phyloP scores from a whole-genome alignment of 2,329 filamentous ascomycete species.

The Microsporum audouinii region DNA sequence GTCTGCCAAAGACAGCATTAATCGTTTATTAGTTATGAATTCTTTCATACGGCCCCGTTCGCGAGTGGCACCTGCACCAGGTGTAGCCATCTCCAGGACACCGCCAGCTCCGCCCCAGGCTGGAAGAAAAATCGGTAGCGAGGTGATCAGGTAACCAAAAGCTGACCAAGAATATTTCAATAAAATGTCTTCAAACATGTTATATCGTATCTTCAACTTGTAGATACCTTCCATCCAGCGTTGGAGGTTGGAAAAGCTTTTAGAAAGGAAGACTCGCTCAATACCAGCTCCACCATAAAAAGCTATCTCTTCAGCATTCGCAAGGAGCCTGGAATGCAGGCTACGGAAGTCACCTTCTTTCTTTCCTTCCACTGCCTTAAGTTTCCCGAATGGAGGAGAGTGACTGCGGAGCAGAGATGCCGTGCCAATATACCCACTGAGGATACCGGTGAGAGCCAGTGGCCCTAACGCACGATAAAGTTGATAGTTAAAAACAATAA shows the following conservation, averaged over 20 bases:
- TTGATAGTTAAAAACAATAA: conserved; percentile 97
- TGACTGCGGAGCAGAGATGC: conserved; percentile 78
- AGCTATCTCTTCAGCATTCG: conserved; percentile 93
- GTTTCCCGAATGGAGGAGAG: conserved; percentile 89
- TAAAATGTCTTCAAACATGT: conserved; percentile 96
- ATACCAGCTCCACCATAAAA: conserved; percentile 95
- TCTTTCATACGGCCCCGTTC: conserved; percentile 90
- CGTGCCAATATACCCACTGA: conserved; percentile 89
- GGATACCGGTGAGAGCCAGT: conserved; percentile 68
- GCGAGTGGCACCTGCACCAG: conserved; percentile 39
- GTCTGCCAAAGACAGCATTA: conserved; percentile 95
- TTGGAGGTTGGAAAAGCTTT: conserved; percentile 84
- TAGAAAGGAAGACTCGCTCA: conserved; percentile 84
- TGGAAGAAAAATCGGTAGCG: conserved; percentile 84
- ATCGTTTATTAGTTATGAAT: conserved; percentile 96
- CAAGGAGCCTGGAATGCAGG: conserved; percentile 80
- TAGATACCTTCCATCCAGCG: conserved; percentile 98
- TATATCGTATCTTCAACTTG: conserved; percentile 93
- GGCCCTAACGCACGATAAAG: conserved; percentile 85
- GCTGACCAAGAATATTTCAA: conserved; percentile 98
- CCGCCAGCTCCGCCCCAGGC: conserved; percentile 82
- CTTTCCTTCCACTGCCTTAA: conserved; percentile 90
- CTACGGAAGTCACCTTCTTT: conserved; percentile 92
- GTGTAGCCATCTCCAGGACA: conserved; percentile 50
- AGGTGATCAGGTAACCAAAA: conserved; percentile 88